phyloP scores from a whole-genome alignment of 108 stramenopile species.

The Nannochloropsis salina region DNA sequence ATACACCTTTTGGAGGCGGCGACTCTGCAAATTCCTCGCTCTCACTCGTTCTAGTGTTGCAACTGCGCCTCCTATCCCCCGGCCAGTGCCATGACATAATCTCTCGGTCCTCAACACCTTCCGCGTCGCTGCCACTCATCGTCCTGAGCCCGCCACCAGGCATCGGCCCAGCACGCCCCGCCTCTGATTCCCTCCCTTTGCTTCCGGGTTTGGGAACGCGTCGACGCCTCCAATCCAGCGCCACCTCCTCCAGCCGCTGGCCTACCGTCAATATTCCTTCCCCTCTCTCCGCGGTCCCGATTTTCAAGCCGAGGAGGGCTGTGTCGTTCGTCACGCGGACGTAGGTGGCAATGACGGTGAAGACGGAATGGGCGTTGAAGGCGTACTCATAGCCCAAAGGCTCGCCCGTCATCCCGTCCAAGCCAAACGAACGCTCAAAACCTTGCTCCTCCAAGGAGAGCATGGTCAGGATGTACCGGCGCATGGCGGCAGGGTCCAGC shows the following conservation, averaged over 20 bases:
- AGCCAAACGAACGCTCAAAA: background rate
- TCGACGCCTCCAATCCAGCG: background rate
- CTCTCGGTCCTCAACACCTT: too few relatives aligned
- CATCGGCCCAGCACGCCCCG: too few relatives aligned
- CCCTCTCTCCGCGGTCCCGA: background rate
- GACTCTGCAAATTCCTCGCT: too few relatives aligned
- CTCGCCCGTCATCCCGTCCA: background rate
- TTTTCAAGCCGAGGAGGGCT: background rate
- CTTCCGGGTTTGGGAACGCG: background rate
- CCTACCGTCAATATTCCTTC: background rate
- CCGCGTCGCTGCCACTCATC: too few relatives aligned
- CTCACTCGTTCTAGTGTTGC: too few relatives aligned
- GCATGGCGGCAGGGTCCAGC: background rate
- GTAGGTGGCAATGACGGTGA: background rate
- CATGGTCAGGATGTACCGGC: background rate
- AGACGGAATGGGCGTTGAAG: background rate
- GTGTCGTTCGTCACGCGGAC: slow-evolving; percentile 19
- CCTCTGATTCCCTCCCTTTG: too few relatives aligned
- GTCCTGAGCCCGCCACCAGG: too few relatives aligned
- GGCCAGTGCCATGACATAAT: too few relatives aligned
- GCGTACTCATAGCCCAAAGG: slow-evolving; percentile 8
- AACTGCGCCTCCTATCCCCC: too few relatives aligned
- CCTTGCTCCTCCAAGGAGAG: background rate
- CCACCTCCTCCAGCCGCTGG: slow-evolving; percentile 3
- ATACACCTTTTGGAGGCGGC: too few relatives aligned